Conservation (phyloP, 768 basidiomycete genomes). For the Gloeopeniophorella convolvens region DNA sequence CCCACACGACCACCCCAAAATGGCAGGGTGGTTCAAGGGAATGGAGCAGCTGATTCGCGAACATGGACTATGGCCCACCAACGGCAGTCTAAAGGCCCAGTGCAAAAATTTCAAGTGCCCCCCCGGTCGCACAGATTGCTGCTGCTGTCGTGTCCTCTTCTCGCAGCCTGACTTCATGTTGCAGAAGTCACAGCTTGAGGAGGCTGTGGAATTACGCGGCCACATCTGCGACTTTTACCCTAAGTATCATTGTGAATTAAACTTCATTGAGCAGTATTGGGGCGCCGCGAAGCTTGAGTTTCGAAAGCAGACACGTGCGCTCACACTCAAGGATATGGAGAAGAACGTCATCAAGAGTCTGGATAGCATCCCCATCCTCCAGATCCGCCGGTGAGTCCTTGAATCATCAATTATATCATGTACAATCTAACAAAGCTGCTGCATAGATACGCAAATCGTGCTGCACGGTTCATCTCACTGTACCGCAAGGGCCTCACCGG, state of each 20-base stretch:
- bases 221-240: not conserved
- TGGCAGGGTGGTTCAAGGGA: slow-evolving; percentile 1
- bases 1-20: not conserved
- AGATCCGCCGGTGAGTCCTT: not conserved
- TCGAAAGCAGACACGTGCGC: not conserved
- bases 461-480: slow-evolving; percentile 23
- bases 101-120: not conserved
- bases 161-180: not conserved
- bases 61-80: not conserved
- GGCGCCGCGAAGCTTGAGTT: not conserved
- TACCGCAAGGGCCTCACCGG: slow-evolving; percentile 28
- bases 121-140: not conserved
- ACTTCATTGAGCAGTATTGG: not conserved
- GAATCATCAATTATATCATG: not conserved
- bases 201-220: not conserved
- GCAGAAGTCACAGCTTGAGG: not conserved
- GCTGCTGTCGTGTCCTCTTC: not conserved
- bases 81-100: not conserved
- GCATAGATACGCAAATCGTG: slow-evolving; percentile 24
- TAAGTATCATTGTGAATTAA: too few species aligned
- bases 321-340: not conserved
- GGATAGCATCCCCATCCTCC: not conserved
- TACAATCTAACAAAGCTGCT: not conserved
- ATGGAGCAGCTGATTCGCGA: not conserved
- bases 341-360: not conserved